These are phyloP conservation scores for Penicillium odoratum DNA, from an alignment of 495 filamentous ascomycete species.

Conservation along the genomic window DNA sequence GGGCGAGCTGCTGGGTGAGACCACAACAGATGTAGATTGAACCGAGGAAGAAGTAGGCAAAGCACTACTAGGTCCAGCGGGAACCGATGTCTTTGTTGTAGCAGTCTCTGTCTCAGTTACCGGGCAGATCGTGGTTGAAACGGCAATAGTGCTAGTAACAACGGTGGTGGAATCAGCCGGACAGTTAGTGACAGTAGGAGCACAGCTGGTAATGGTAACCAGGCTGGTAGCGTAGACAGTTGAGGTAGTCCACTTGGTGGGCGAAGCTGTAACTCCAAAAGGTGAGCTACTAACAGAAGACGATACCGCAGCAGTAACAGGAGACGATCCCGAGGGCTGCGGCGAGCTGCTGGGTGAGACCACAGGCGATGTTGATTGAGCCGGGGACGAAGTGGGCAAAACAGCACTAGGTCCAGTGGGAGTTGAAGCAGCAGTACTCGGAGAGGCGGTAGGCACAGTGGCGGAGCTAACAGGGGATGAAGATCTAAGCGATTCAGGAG, in stretches of 20 bases:
- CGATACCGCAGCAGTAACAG: neutral
- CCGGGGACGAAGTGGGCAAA: slow-evolving; percentile 22
- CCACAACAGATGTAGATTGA: neutral
- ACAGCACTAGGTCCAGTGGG: neutral
- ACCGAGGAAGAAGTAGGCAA: neutral
- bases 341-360: neutral
- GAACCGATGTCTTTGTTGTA: neutral
- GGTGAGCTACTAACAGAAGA: neutral
- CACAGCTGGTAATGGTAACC: slow-evolving; percentile 59
- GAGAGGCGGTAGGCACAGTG: too few species aligned
- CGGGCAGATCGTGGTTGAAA: slow-evolving; percentile 7
- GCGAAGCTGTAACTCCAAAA: slow-evolving; percentile 1
- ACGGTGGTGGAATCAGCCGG: slow-evolving; percentile 45
- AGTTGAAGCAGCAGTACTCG: neutral
- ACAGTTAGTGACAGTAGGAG: slow-evolving; percentile 57
- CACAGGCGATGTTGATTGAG: neutral
- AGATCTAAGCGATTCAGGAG: neutral
- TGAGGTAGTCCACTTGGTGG: slow-evolving; percentile 48
- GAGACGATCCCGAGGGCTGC: neutral
- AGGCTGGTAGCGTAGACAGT: slow-evolving; percentile 59
- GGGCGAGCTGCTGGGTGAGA: neutral
- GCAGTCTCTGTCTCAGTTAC: slow-evolving; percentile 13
- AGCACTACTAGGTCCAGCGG: neutral
- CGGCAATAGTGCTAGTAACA: slow-evolving; percentile 2
- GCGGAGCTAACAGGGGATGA: too few species aligned